A percentile compares a stretch with the other conserved stretches of the same genome.
Evolutionary conservation across 805 yeast species (phyloP).

Genomic region (Barnettozyma populi): DNA sequence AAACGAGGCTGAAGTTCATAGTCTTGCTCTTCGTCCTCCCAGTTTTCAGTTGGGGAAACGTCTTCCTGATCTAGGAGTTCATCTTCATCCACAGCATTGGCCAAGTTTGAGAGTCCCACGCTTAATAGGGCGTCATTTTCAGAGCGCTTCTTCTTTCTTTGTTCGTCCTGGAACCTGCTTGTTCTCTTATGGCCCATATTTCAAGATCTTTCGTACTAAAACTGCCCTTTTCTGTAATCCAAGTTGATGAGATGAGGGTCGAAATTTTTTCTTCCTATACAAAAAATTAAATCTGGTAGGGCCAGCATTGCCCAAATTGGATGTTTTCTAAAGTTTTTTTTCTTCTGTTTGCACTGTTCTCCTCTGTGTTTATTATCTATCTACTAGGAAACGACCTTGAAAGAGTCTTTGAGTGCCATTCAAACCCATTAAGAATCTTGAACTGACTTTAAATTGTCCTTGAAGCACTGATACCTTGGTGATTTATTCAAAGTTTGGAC

Average conservation of each 20-base stretch:
- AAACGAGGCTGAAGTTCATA: slow-evolving; percentile 72
- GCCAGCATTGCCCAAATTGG: slow-evolving; percentile 10
- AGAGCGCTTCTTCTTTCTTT: slow-evolving; percentile 21
- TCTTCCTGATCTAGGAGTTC: slow-evolving; percentile 8
- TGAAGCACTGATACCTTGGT: background rate
- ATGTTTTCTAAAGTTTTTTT: slow-evolving; percentile 8
- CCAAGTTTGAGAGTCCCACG: slow-evolving; percentile 21
- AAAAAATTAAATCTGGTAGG: slow-evolving; percentile 2
- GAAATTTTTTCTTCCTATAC: background rate
- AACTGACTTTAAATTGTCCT: background rate
- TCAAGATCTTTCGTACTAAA: background rate
- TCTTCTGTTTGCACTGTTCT: background rate
- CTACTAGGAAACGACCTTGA: background rate
- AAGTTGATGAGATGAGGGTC: slow-evolving; percentile 8
- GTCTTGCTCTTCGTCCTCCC: slow-evolving; percentile 75
- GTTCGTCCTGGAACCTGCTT: slow-evolving; percentile 30
- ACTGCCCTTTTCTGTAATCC: background rate
- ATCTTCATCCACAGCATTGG: slow-evolving; percentile 12
- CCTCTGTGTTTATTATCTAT: background rate
- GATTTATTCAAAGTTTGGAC: background rate
- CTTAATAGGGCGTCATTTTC: slow-evolving; percentile 21
- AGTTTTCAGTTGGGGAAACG: slow-evolving; percentile 17
- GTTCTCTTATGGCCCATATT: slow-evolving; percentile 36
- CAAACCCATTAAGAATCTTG: background rate
- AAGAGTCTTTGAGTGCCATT: background rate